Evolutionary conservation across 1,284 basidiomycete genomes (phyloP).

Genomic region (Ceratobasidium sp.): DNA sequence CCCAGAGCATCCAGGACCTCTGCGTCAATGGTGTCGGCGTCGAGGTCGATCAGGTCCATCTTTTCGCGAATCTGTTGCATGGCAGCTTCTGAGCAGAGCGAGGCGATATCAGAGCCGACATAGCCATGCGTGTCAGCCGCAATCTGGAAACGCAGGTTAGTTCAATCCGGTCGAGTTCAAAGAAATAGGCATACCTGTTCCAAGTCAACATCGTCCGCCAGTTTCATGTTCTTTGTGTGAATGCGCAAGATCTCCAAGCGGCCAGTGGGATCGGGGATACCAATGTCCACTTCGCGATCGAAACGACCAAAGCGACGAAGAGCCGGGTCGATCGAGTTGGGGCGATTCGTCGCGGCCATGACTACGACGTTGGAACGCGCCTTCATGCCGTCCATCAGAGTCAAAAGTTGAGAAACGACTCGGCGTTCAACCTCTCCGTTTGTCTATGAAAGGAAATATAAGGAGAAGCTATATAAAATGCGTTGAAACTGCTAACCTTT

Average conservation of each 20-base stretch:
- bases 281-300: constrained; percentile 99
- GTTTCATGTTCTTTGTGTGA: constrained; percentile 99
- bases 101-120: constrained; percentile 97
- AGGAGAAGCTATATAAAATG: constrained; percentile 5
- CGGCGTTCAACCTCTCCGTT: constrained; percentile 99
- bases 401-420: constrained; percentile 97
- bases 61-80: constrained; percentile 99
- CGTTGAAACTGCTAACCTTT: constrained; percentile 71
- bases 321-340: constrained; percentile 99
- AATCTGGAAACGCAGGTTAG: constrained; percentile 66
- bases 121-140: constrained; percentile 99
- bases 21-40: constrained; percentile 96
- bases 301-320: constrained; percentile 98
- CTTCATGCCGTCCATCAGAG: constrained; percentile 99
- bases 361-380: constrained; percentile 99
- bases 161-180: not conserved
- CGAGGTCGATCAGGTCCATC: constrained; percentile 95
- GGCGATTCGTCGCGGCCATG: constrained; percentile 99
- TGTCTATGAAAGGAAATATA: constrained; percentile 66
- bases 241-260: constrained; percentile 99
- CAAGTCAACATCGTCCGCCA: constrained; percentile 97
- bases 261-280: constrained; percentile 98
- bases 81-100: constrained; percentile 95
- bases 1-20: constrained; percentile 96
- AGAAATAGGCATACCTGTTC: constrained; percentile 76